Evolutionary conservation across 345 rosid species (phyloP).

Genomic region (Firmiana major): DNA sequence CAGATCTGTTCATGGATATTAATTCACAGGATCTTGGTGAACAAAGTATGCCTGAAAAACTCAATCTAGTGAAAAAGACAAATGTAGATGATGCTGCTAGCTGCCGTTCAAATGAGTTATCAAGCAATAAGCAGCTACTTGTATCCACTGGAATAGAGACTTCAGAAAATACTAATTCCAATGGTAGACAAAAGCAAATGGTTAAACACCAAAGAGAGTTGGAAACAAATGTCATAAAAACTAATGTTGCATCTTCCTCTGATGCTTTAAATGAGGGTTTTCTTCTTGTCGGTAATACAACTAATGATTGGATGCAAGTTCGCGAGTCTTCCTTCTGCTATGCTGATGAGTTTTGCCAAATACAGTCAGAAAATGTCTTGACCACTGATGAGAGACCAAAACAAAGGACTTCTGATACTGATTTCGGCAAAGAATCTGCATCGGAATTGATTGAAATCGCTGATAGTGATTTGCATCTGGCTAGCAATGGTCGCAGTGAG

Average conservation of each 20-base stretch:
- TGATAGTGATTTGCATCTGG: constrained; percentile 25
- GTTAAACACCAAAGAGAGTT: constrained; percentile 40
- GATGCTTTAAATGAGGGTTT: constrained; percentile 32
- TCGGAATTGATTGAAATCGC: constrained; percentile 28
- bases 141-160: constrained; percentile 14
- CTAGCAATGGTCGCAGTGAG: constrained; percentile 42
- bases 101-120: constrained; percentile 26
- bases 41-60: constrained; percentile 32
- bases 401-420: constrained; percentile 23
- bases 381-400: constrained; percentile 18
- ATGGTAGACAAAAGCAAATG: constrained; percentile 26
- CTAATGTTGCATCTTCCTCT: constrained; percentile 30
- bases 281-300: constrained; percentile 24
- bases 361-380: constrained; percentile 28
- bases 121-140: constrained; percentile 25
- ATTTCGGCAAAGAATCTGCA: constrained; percentile 34
- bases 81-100: constrained; percentile 25
- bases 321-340: constrained; percentile 24
- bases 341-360: constrained; percentile 37
- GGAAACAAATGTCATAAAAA: constrained; percentile 28
- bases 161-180: constrained; percentile 18
- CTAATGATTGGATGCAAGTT: constrained; percentile 24
- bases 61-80: constrained; percentile 25
- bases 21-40: constrained; percentile 45
- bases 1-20: constrained; percentile 67